These are phyloP conservation scores for Microbotryomycetes sp. DNA, from an alignment of 1,284 basidiomycete genomes.

Conservation along the genomic window DNA sequence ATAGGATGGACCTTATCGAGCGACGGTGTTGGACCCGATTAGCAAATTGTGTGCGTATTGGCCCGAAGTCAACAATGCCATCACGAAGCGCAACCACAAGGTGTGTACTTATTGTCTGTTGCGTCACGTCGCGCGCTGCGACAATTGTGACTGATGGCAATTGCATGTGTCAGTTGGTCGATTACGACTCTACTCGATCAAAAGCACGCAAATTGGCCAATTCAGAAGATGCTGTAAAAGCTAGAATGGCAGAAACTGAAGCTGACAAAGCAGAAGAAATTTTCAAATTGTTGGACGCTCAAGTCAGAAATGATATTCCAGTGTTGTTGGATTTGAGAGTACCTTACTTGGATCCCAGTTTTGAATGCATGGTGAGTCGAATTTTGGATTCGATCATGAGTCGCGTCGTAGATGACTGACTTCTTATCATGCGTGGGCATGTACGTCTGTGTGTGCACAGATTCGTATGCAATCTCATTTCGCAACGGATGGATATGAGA, in stretches of 20 bases:
- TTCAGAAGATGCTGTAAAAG: constrained; percentile 82
- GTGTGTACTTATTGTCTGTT: constrained; percentile 46
- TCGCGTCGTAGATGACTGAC: constrained; percentile 57
- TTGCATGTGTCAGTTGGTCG: constrained; percentile 60
- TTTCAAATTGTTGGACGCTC: constrained; percentile 87
- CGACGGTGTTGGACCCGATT: constrained; percentile 88
- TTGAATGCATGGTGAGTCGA: constrained; percentile 75
- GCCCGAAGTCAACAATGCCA: constrained; percentile 87
- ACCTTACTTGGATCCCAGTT: constrained; percentile 95
- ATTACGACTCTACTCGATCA: constrained; percentile 89
- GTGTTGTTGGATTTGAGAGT: constrained; percentile 89
- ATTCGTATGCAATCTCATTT: constrained; percentile 20
- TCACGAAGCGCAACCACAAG: constrained; percentile 94
- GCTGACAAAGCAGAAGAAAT: constrained; percentile 88
- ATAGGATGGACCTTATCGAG: constrained; percentile 93
- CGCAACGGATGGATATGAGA: constrained; percentile 70
- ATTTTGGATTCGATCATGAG: constrained; percentile 51
- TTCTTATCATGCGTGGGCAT: background rate
- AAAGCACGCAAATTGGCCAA: constrained; percentile 82
- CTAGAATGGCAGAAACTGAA: constrained; percentile 90
- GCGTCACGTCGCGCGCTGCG: background rate
- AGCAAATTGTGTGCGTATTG: constrained; percentile 96
- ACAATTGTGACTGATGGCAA: background rate
- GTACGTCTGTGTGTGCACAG: background rate
- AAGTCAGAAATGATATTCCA: constrained; percentile 84